Evolutionary conservation across 129 eudicot species (phyloP), one percentile per base, ranked within the genome.

Genomic region (Escallonia herrerae): DNA sequence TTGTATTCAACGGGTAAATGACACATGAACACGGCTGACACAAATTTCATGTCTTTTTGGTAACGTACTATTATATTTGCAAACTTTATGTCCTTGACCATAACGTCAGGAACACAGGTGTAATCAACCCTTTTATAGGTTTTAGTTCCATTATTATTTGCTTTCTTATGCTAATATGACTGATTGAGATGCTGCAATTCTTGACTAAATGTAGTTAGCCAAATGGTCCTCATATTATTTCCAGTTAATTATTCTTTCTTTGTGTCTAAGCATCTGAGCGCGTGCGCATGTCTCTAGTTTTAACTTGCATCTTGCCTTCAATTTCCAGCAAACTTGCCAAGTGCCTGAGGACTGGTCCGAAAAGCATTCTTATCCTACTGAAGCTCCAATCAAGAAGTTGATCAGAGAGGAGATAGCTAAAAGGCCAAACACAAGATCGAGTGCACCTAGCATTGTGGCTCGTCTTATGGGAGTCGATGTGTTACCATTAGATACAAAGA

Each of bases 381-480:
- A 89, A 74, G 95, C 86, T 73, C 83, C 99, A 67, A 86, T 86
- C 78, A 94, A 94, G 84, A 94, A 89, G 86, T 65, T 94, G 66
- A 94, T 89, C 69, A 76, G 60, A 13, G 84, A 89, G 15, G 97
- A 94, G 72, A 80, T 86, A 75, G 76, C 90, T 9, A 78, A 79
- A 80, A 73, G 77, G 58, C 69, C 86, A 66, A 78, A 74, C 45
- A 73, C 56, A 81, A 86, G 79, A 81, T 79, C 66, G 42, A 81
- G 68, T 40, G 43, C 86, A 45, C 97, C 95, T 53, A 94, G 90
- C 64, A 78, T 89, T 41, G 95, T 94, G 75, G 99, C 99, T 12
- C 91, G 95, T 55, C 79, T 94, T 46, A 94, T 94, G 99, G 99
- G 99, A 15, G 89, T 94, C 56, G 99, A 94, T 49, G 57, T 68